A percentile compares a stretch with the other conserved stretches of the same genome.
phyloP scores from a whole-genome alignment of 2,329 filamentous ascomycete genomes.

The Ascochyta clinopodiicola region DNA sequence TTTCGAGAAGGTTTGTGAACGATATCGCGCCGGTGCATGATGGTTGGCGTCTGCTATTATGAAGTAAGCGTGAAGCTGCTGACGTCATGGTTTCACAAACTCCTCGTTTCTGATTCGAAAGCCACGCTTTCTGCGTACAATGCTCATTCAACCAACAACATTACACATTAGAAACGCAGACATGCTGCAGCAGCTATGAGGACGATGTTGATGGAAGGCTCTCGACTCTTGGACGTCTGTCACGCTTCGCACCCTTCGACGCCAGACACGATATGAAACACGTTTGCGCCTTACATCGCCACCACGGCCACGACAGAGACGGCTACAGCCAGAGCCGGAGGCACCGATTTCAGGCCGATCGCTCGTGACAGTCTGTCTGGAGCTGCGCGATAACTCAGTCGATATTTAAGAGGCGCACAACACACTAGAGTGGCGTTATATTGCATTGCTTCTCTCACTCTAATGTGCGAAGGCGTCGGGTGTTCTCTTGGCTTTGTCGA shows the following conservation, averaged over 20 bases:
- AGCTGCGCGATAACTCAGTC: background rate
- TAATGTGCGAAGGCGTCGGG: background rate
- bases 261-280: conserved; percentile 13
- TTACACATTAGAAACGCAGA: background rate
- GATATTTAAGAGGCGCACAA: background rate
- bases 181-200: background rate
- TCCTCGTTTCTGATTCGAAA: background rate
- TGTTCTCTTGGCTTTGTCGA: background rate
- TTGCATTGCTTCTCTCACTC: background rate
- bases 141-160: too few species aligned
- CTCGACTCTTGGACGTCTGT: background rate
- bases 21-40: too few species aligned
- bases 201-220: background rate
- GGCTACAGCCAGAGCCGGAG: background rate
- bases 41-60: background rate
- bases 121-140: too few species aligned
- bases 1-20: too few species aligned
- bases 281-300: background rate
- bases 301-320: background rate
- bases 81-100: background rate
- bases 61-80: background rate
- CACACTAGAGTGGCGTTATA: background rate
- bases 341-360: background rate
- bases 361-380: background rate
- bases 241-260: conserved; percentile 11